phyloP scores from a whole-genome alignment of 129 eudicot species.

The Lonicera japonica region DNA sequence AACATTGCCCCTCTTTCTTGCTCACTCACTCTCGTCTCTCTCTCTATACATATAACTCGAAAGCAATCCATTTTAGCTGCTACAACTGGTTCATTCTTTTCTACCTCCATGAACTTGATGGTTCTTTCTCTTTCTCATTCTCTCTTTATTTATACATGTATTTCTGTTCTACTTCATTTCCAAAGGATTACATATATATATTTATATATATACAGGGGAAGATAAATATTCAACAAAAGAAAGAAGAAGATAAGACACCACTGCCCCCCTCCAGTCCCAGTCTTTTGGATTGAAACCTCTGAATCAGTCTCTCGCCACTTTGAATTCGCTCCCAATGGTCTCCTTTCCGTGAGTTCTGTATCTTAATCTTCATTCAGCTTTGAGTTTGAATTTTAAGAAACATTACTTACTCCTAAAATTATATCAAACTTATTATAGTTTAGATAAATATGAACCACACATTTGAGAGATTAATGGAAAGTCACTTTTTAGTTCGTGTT shows the following conservation, averaged over 20 bases:
- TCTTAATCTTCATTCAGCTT: no score
- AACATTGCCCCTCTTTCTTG: no score
- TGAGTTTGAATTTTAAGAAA: no score
- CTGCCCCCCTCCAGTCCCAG: conserved; percentile 14
- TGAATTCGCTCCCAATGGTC: conserved; percentile 35
- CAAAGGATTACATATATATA: no score
- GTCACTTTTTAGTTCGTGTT: no score
- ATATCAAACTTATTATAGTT: no score
- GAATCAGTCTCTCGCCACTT: conserved; percentile 31
- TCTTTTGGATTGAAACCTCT: conserved; percentile 38
- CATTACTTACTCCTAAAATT: no score
- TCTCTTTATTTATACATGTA: neutral
- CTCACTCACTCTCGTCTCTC: no score
- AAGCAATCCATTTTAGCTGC: neutral
- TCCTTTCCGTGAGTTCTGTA: conserved; percentile 22
- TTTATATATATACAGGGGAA: conserved; percentile 7
- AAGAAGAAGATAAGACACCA: conserved; percentile 7
- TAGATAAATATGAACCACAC: no score
- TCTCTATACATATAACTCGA: no score
- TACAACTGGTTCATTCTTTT: neutral
- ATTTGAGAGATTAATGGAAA: no score
- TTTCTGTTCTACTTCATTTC: no score
- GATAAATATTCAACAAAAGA: conserved; percentile 17
- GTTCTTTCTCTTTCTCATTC: neutral
- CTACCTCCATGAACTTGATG: neutral